These are phyloP conservation scores for Sanghuangporus sanghuang DNA, from an alignment of 1,284 basidiomycete genomes.

Conservation along the genomic window DNA sequence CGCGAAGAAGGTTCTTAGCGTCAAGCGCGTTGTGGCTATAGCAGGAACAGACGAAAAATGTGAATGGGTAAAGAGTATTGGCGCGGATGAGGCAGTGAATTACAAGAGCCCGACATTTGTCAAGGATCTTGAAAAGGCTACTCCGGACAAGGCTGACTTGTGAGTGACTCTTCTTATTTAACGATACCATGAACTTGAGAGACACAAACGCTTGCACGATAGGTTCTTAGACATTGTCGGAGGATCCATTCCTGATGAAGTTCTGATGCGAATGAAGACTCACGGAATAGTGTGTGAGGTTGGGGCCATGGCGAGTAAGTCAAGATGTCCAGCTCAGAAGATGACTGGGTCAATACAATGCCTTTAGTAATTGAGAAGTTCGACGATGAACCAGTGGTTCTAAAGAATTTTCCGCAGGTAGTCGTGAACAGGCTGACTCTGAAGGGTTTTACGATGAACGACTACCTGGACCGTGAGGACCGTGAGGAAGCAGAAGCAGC, in stretches of 20 bases:
- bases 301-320: slow-evolving; percentile 34
- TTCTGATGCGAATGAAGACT: slow-evolving; percentile 31
- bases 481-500: not conserved
- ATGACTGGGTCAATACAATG: slow-evolving; percentile 11
- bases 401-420: slow-evolving; percentile 27
- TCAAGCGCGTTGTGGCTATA: slow-evolving; percentile 39
- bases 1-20: slow-evolving; percentile 34
- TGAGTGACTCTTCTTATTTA: slow-evolving; percentile 9
- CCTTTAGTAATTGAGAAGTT: slow-evolving; percentile 21
- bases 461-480: slow-evolving; percentile 22
- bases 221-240: slow-evolving; percentile 34
- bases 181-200: slow-evolving; percentile 19
- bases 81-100: slow-evolving; percentile 40
- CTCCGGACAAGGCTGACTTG: slow-evolving; percentile 18
- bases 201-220: not conserved
- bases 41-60: slow-evolving; percentile 43
- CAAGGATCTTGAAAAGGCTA: slow-evolving; percentile 18
- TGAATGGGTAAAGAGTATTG: slow-evolving; percentile 36
- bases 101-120: slow-evolving; percentile 33
- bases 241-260: slow-evolving; percentile 31
- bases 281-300: slow-evolving; percentile 36
- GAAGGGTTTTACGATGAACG: slow-evolving; percentile 34
- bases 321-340: not conserved
- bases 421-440: slow-evolving; percentile 34
- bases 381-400: not conserved